phyloP scores from a whole-genome alignment of 495 filamentous ascomycete genomes.

The Ascobolus immersus region DNA sequence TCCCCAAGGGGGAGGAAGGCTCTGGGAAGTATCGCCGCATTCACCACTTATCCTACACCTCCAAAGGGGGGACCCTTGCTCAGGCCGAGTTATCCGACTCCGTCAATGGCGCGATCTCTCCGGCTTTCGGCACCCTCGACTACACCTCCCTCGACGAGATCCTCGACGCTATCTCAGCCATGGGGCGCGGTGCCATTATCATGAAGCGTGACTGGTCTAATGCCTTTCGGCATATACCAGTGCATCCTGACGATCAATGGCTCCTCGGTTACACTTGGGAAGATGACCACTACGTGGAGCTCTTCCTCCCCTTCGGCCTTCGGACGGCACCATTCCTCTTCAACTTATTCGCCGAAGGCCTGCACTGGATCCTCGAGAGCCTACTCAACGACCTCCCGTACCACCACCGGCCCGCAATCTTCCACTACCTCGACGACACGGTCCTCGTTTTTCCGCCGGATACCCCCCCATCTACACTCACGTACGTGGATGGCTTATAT shows the following conservation, averaged over 20 bases:
- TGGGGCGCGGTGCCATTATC: neutral
- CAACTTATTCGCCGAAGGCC: constrained; percentile 4
- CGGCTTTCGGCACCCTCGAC: no score
- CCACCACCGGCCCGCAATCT: no score
- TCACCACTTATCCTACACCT: no score
- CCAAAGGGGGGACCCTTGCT: no score
- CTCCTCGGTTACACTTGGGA: constrained; percentile 6
- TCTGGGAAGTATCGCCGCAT: no score
- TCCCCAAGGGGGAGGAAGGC: no score
- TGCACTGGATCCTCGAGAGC: constrained; percentile 6
- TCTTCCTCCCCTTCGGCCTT: constrained; percentile 7
- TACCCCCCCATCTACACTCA: no score
- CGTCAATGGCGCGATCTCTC: no score
- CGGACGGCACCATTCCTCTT: constrained; percentile 3
- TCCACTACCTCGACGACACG: constrained; percentile 8
- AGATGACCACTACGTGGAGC: neutral
- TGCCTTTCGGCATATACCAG: constrained; percentile 5
- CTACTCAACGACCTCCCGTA: neutral
- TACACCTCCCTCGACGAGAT: no score
- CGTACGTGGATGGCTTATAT: no score
- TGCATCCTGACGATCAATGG: constrained; percentile 1
- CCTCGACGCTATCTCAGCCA: no score
- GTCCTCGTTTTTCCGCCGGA: constrained; percentile 3
- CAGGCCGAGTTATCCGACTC: no score
- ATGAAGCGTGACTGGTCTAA: constrained; percentile 7